These are phyloP conservation scores for Chlamydomonas schloesseri DNA, from an alignment of 139 green algal species.

Conservation along the genomic window DNA sequence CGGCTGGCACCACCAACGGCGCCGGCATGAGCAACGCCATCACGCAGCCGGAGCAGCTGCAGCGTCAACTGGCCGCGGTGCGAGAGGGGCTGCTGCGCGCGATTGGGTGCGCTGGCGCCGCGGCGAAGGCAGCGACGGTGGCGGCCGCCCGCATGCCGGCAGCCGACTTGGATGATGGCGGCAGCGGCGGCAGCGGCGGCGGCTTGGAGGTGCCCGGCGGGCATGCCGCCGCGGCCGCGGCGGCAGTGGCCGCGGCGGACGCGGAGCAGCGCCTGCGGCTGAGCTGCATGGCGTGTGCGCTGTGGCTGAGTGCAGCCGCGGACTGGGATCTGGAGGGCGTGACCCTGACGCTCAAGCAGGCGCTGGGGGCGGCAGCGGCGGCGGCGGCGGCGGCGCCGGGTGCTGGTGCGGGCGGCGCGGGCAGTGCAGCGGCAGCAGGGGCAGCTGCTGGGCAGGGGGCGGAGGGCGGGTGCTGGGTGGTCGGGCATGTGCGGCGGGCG, in stretches of 20 bases:
- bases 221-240: background rate
- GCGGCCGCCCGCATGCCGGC: no score
- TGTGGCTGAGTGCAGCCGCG: background rate
- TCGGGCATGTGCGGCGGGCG: background rate
- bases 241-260: background rate
- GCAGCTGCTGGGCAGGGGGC: background rate
- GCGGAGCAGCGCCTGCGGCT: background rate
- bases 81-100: background rate
- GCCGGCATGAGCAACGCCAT: background rate
- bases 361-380: background rate
- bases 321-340: conserved; percentile 20
- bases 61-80: background rate
- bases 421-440: background rate
- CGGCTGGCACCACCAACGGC: no score
- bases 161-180: background rate
- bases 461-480: background rate
- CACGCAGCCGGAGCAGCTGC: no score
- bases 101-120: background rate
- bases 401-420: background rate
- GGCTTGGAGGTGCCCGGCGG: background rate
- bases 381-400: background rate
- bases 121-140: no score
- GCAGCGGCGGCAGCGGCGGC: background rate
- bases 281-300: background rate
- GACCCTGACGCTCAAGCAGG: background rate